Evolutionary conservation across 163 green algal genomes (phyloP).

Genomic region (Coccomyxa subellipsoidea): DNA sequence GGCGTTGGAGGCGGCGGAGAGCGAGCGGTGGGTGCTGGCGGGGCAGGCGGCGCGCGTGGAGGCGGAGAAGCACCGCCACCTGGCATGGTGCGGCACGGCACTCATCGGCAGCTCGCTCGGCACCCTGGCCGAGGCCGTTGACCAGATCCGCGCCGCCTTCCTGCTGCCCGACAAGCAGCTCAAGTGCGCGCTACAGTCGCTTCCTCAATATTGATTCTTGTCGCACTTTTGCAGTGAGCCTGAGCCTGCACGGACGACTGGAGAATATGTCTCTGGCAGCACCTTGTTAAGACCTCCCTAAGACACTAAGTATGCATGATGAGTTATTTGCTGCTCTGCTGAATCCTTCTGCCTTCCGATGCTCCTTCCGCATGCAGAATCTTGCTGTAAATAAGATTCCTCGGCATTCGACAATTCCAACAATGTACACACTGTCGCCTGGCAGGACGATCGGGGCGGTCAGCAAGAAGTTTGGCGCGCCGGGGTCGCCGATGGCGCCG

Average conservation of each 20-base stretch:
- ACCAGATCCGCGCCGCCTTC: slow-evolving; percentile 46
- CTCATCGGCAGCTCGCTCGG: slow-evolving; percentile 44
- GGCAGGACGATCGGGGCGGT: background rate
- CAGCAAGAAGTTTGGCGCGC: background rate
- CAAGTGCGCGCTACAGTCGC: slow-evolving; percentile 14
- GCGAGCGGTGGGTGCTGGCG: slow-evolving; percentile 26
- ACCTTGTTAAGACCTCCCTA: too few species aligned
- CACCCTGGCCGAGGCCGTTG: slow-evolving; percentile 43
- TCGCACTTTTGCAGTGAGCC: too few species aligned
- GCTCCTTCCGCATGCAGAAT: too few species aligned
- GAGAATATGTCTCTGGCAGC: too few species aligned
- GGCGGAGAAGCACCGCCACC: slow-evolving; percentile 25
- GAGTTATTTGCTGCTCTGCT: too few species aligned
- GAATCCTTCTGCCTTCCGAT: too few species aligned
- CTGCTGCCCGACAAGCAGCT: slow-evolving; percentile 48
- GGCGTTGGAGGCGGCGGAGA: slow-evolving; percentile 26
- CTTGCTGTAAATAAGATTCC: too few species aligned
- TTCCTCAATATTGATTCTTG: too few species aligned
- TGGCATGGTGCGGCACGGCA: slow-evolving; percentile 45
- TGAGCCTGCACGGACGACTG: too few species aligned
- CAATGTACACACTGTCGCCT: too few species aligned
- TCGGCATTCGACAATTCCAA: too few species aligned
- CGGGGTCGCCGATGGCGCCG: background rate
- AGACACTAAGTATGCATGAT: too few species aligned
- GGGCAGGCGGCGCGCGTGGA: slow-evolving; percentile 34